phyloP scores from a whole-genome alignment of 176 grass and related monocot genomes.

The Dactylis glomerata region DNA sequence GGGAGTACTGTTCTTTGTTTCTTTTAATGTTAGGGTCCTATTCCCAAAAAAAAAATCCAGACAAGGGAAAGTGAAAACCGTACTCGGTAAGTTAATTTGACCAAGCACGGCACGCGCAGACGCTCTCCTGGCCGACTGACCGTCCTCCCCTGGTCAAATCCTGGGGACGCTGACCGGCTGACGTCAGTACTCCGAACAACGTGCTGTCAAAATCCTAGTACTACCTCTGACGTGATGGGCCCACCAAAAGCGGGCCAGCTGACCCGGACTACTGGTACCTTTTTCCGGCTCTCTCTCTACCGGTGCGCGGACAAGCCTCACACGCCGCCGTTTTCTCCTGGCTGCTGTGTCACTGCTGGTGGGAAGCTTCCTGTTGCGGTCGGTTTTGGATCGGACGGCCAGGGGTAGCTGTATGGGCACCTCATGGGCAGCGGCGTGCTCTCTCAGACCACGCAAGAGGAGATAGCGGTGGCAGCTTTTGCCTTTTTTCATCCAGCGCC shows the following conservation, averaged over 20 bases:
- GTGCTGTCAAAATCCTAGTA: not conserved
- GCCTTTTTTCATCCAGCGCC: not conserved
- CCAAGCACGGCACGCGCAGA: not conserved
- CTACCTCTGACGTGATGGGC: not conserved
- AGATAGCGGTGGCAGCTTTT: not conserved
- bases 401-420: not conserved
- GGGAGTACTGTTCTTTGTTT: no score
- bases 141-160: not conserved
- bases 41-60: no score
- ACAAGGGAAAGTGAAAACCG: no score
- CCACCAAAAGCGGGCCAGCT: not conserved
- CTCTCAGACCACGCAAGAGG: not conserved
- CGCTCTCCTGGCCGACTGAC: not conserved
- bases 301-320: not conserved
- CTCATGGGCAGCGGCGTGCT: not conserved
- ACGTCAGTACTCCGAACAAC: not conserved
- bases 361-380: not conserved
- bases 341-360: not conserved
- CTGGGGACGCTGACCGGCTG: not conserved
- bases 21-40: no score
- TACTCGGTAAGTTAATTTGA: not conserved
- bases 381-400: not conserved
- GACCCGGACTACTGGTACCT: not conserved
- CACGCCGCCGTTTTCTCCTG: not conserved
- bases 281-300: not conserved